Percentiles rank a stretch among this genome's conserved stretches.
phyloP scores from a whole-genome alignment of 768 basidiomycete genomes.

The Dendrothele bispora region DNA sequence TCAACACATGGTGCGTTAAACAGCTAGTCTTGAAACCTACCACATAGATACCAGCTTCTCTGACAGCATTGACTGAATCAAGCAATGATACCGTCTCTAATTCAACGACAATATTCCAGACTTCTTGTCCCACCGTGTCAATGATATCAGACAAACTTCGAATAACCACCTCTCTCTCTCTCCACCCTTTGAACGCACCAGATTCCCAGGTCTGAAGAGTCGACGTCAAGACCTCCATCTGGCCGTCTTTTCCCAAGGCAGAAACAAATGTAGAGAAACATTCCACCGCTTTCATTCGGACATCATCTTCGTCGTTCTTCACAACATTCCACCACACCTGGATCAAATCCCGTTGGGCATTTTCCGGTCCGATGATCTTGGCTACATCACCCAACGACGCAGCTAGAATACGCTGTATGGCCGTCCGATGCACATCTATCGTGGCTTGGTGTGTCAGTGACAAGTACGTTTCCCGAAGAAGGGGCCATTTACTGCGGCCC shows the following conservation, averaged over 20 bases:
- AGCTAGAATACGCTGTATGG: constrained; percentile 57
- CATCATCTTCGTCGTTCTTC: constrained; percentile 61
- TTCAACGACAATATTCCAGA: constrained; percentile 36
- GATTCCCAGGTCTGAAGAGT: constrained; percentile 58
- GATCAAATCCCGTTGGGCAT: constrained; percentile 68
- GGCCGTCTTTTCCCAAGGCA: constrained; percentile 50
- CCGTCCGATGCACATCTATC: constrained; percentile 68
- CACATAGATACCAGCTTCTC: constrained; percentile 67
- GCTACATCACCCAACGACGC: constrained; percentile 90
- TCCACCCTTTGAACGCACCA: constrained; percentile 66
- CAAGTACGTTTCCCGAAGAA: constrained; percentile 68
- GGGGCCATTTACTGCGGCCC: constrained; percentile 72
- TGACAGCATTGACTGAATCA: constrained; percentile 82
- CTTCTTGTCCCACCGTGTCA: constrained; percentile 36
- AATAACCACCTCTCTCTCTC: constrained; percentile 73
- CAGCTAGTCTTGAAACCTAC: constrained; percentile 43
- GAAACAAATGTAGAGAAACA: constrained; percentile 56
- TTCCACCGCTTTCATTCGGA: constrained; percentile 72
- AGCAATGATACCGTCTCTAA: constrained; percentile 64
- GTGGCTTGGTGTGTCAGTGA: constrained; percentile 60
- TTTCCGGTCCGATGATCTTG: constrained; percentile 73
- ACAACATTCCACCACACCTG: constrained; percentile 68
- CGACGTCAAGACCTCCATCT: constrained; percentile 43
- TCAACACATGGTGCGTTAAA: constrained; percentile 6
- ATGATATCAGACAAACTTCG: constrained; percentile 53